Conservation (phyloP, 2,329 filamentous ascomycete genomes). For the Stagonosporopsis vannaccii region DNA sequence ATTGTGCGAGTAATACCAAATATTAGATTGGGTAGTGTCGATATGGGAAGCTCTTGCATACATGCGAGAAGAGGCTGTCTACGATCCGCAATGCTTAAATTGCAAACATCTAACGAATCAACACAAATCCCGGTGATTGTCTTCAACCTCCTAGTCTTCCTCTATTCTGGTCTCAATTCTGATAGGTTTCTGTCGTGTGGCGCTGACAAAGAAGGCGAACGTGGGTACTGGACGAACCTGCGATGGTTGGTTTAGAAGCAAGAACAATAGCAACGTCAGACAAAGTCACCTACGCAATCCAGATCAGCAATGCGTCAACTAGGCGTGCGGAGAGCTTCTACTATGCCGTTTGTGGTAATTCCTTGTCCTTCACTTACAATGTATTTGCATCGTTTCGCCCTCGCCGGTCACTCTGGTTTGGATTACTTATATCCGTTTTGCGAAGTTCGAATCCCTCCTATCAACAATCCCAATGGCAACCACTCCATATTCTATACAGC, state of each 20-base stretch:
- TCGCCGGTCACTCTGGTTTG: neutral
- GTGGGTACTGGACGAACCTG: neutral
- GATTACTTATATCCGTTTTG: constrained; percentile 6
- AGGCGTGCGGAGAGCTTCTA: neutral
- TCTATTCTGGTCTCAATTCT: neutral
- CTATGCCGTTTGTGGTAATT: constrained; percentile 31
- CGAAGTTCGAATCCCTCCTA: neutral
- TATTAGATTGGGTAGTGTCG: neutral
- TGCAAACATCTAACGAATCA: constrained; percentile 8
- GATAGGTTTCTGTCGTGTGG: neutral
- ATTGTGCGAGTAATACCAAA: neutral
- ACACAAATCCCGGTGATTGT: constrained; percentile 1
- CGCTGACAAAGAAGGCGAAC: neutral
- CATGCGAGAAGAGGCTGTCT: neutral
- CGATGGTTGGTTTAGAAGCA: constrained; percentile 9
- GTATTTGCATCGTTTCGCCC: constrained; percentile 7
- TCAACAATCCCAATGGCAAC: constrained; percentile 22
- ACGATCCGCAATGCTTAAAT: neutral
- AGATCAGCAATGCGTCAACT: constrained; percentile 5
- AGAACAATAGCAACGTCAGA: constrained; percentile 47
- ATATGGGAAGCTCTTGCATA: neutral
- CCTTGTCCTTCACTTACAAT: constrained; percentile 20
- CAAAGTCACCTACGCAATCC: constrained; percentile 30
- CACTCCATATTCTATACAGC: constrained; percentile 17
- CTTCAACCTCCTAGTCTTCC: neutral